phyloP scores from a whole-genome alignment of 768 basidiomycete species.

The Mycena metata region DNA sequence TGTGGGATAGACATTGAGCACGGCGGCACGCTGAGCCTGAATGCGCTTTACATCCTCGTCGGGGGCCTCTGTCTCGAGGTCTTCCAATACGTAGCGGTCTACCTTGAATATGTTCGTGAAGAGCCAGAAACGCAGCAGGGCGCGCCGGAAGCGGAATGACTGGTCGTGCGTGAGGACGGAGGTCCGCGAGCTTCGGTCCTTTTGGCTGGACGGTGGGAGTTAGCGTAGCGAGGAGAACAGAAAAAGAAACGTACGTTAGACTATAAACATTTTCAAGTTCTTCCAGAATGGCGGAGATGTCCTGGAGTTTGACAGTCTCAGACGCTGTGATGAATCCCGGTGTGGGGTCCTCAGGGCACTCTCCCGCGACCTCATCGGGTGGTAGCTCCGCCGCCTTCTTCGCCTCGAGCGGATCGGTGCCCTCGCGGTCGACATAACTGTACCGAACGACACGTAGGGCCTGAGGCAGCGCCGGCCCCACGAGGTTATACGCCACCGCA shows the following conservation, averaged over 20 bases:
- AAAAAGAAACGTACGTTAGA: conserved; percentile 41
- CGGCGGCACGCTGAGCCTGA: conserved; percentile 18
- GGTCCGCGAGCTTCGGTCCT: conserved; percentile 15
- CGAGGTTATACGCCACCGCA: conserved; percentile 44
- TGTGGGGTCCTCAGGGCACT: conserved; percentile 16
- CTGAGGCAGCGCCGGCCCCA: conserved; percentile 45
- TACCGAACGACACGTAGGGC: conserved; percentile 40
- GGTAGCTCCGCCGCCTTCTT: no score
- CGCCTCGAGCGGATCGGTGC: not conserved
- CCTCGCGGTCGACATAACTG: not conserved
- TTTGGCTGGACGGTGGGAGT: no score
- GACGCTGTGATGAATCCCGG: conserved; percentile 9
- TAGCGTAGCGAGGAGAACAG: no score
- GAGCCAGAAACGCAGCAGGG: conserved; percentile 8
- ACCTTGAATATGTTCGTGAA: conserved; percentile 1
- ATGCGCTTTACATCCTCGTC: not conserved
- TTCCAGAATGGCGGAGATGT: conserved; percentile 20
- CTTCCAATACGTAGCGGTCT: not conserved
- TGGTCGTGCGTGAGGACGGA: conserved; percentile 12
- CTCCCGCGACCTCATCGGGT: conserved; percentile 6
- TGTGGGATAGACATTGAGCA: conserved; percentile 16
- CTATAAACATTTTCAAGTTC: conserved; percentile 44
- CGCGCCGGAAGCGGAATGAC: conserved; percentile 10
- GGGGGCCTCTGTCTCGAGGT: not conserved
- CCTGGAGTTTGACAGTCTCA: conserved; percentile 19